These are phyloP conservation scores for Elaeis guineensis DNA, from an alignment of 176 grass and related monocot genomes.

Conservation along the genomic window DNA sequence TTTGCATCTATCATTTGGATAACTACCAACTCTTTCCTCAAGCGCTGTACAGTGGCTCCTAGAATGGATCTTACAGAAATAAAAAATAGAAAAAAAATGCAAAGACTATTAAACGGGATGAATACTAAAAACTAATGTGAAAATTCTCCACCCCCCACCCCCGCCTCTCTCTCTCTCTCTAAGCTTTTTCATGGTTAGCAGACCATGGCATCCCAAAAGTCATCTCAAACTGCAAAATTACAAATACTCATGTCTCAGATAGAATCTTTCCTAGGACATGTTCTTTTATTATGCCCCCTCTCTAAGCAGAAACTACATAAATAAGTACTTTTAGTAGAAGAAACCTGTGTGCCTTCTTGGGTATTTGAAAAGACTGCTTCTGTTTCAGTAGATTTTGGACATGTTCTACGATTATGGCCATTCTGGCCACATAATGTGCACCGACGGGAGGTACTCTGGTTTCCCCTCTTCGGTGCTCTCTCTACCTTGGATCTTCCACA, in stretches of 20 bases:
- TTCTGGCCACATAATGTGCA: constrained; percentile 46
- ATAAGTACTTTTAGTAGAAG: constrained; percentile 36
- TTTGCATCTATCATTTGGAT: too few species aligned
- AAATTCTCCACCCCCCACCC: too few species aligned
- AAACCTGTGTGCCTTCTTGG: constrained; percentile 14
- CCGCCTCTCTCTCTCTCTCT: too few species aligned
- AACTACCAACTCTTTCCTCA: too few species aligned
- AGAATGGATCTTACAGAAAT: too few species aligned
- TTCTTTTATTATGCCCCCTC: constrained; percentile 63
- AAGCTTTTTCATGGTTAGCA: not conserved
- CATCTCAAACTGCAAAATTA: too few species aligned
- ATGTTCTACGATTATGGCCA: constrained; percentile 47
- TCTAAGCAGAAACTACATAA: constrained; percentile 46
- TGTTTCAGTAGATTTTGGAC: constrained; percentile 18
- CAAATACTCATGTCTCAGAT: not conserved
- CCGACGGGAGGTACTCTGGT: constrained; percentile 11
- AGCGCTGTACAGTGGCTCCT: too few species aligned
- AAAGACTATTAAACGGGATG: too few species aligned
- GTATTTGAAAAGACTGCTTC: constrained; percentile 20
- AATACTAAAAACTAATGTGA: too few species aligned
- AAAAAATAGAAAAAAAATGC: too few species aligned
- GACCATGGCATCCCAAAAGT: not conserved
- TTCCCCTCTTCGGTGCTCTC: constrained; percentile 1
- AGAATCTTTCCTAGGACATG: constrained; percentile 41
- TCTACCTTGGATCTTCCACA: constrained; percentile 45